Conservation (phyloP, 345 rosid genomes). For the Camelina hispida region DNA sequence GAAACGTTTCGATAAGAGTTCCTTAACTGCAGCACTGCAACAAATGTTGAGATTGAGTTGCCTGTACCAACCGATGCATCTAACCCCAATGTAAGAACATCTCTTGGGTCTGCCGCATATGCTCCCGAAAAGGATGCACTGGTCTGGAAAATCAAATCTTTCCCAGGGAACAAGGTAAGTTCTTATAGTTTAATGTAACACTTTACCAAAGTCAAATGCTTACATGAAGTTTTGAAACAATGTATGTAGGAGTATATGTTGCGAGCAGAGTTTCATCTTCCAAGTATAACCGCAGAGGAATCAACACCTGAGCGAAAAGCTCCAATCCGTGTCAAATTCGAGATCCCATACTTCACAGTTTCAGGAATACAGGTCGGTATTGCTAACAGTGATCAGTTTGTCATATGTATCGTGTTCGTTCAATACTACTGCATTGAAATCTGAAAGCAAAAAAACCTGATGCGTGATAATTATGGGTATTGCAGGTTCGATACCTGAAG, state of each 20-base stretch:
- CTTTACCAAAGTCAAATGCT: not conserved
- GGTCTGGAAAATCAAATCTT: constrained; percentile 79
- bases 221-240: constrained; percentile 30
- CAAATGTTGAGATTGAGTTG: constrained; percentile 76
- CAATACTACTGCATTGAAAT: too few species aligned
- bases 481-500: constrained; percentile 95
- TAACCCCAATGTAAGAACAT: constrained; percentile 70
- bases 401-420: not conserved
- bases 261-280: constrained; percentile 91
- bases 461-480: constrained; percentile 17
- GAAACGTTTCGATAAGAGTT: constrained; percentile 6
- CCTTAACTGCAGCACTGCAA: constrained; percentile 60
- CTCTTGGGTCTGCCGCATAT: constrained; percentile 77
- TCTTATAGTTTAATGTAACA: not conserved
- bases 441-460: constrained; percentile 23
- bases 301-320: constrained; percentile 82
- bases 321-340: constrained; percentile 91
- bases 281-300: constrained; percentile 88
- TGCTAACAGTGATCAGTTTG: not conserved
- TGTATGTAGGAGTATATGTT: constrained; percentile 70
- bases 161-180: constrained; percentile 69
- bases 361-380: constrained; percentile 80
- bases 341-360: constrained; percentile 93
- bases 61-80: constrained; percentile 79
- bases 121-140: constrained; percentile 83